Evolutionary conservation across 208 protist genomes (phyloP), one percentile per base, ranked within the genome.

Genomic region (Crithidia thermophila): DNA sequence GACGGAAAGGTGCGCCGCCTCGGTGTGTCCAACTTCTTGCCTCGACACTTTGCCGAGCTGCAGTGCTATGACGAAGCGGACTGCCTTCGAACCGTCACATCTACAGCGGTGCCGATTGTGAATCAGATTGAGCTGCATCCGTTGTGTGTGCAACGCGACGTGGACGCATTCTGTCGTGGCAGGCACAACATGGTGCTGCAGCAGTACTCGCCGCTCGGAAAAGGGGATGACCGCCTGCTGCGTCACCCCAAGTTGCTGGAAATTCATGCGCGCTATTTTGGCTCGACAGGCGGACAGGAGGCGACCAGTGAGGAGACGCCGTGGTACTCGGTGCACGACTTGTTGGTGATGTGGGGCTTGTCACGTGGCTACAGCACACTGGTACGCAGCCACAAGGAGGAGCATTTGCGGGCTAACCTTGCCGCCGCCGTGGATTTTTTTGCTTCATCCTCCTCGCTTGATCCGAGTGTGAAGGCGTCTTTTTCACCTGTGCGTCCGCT

Each of bases 111-210:
- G 6, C 83, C 87, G 0, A 45, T 79, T 5, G 30, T 96, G 11
- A 93, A 96, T 60, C 91, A 96, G 31, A 87, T 96, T 53, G 91
- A 96, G 61, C 72, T 96, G n/a, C 88, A 96, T 58, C 88, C 88
- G 21, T 67, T 96, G 4, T 94, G 91, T 58, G 27, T 79, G 21
- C 91, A 94, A 68, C 30, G 49, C 8, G 81, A 82, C 3, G 75
- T 90, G 13, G 82, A 89, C 28, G 45, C 28, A 8, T 94, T 79
- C 57, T 94, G 87, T 62, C 51, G 57, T 9, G 39, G 39, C 20
- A 23, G 16, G 6, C 79, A 65, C 43, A 80, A 72, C 5, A 93
- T 96, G 49, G 40, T 92, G 23, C 30, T 91, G 33, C 88, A 96
- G 85, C 87, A 94, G 71, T 96, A 94, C 73, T 84, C 87, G 7